phyloP scores from a whole-genome alignment of 169 alveolate species.

The Theileria annulata region DNA sequence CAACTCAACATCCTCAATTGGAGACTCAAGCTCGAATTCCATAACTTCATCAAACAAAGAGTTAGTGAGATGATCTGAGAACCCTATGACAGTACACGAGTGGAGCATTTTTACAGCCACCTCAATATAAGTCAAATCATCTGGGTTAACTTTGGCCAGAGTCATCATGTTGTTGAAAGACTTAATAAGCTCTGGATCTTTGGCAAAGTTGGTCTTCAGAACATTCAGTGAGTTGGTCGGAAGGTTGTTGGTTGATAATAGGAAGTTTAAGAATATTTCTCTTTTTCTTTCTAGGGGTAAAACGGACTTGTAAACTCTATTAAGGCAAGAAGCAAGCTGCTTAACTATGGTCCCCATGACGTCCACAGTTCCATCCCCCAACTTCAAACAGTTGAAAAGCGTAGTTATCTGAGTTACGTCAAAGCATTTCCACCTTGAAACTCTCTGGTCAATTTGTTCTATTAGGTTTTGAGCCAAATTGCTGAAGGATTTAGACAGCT shows the following conservation, averaged over 20 bases:
- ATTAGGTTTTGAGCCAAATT: constrained; percentile 26
- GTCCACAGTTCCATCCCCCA: constrained; percentile 29
- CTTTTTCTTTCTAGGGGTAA: neutral
- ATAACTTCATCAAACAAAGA: constrained; percentile 44
- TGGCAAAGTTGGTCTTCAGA: constrained; percentile 37
- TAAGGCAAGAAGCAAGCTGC: constrained; percentile 42
- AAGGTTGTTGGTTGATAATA: constrained; percentile 21
- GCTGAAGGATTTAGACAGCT: constrained; percentile 8
- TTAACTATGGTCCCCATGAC: constrained; percentile 15
- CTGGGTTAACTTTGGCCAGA: neutral
- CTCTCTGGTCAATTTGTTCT: constrained; percentile 58
- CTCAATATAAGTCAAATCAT: neutral
- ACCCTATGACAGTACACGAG: constrained; percentile 38
- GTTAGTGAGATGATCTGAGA: constrained; percentile 34
- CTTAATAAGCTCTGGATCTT: constrained; percentile 38
- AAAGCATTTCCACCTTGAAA: constrained; percentile 54
- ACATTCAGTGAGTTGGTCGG: constrained; percentile 29
- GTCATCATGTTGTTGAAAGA: constrained; percentile 44
- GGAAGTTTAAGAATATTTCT: constrained; percentile 23
- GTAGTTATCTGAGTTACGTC: constrained; percentile 38
- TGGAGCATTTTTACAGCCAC: neutral
- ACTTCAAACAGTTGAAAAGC: constrained; percentile 42
- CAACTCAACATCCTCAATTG: constrained; percentile 5
- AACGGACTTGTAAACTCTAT: constrained; percentile 18
- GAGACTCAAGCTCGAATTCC: neutral